These are phyloP conservation scores for Gamarada debralockiae DNA, from an alignment of 495 filamentous ascomycete genomes.

Conservation along the genomic window DNA sequence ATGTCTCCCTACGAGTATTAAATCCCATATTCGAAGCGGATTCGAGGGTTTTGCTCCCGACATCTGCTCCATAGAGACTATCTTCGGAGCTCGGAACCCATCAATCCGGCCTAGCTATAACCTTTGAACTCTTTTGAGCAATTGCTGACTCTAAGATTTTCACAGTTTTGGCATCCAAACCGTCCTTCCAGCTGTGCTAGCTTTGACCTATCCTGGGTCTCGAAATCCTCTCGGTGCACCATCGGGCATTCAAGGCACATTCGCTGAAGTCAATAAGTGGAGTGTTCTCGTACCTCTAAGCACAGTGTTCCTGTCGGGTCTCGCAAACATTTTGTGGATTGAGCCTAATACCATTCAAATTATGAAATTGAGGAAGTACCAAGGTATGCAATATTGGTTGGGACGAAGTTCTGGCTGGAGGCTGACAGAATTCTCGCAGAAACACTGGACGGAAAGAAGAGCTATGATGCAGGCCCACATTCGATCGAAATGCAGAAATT, in stretches of 20 bases:
- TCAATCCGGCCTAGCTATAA: too few relatives aligned
- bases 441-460: conserved; percentile 78
- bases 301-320: conserved; percentile 56
- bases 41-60: too few relatives aligned
- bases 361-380: conserved; percentile 70
- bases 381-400: conserved; percentile 46
- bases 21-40: too few relatives aligned
- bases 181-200: conserved; percentile 63
- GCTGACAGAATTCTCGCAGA: conserved; percentile 32
- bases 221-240: conserved; percentile 27
- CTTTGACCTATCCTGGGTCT: conserved; percentile 73
- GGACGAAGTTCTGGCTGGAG: background rate
- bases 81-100: too few relatives aligned
- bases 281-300: conserved; percentile 61
- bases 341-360: conserved; percentile 67
- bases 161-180: conserved; percentile 76
- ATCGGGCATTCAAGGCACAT: conserved; percentile 49
- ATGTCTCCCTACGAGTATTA: too few relatives aligned
- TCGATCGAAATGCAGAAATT: conserved; percentile 76
- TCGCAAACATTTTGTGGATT: conserved; percentile 63
- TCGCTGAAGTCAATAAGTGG: conserved; percentile 51
- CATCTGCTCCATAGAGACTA: too few relatives aligned
- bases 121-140: too few relatives aligned
- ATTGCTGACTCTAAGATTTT: too few relatives aligned
- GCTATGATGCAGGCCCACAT: conserved; percentile 68